Evolutionary conservation across 495 filamentous ascomycete species (phyloP).

Genomic region (Stereocaulon alpinum): DNA sequence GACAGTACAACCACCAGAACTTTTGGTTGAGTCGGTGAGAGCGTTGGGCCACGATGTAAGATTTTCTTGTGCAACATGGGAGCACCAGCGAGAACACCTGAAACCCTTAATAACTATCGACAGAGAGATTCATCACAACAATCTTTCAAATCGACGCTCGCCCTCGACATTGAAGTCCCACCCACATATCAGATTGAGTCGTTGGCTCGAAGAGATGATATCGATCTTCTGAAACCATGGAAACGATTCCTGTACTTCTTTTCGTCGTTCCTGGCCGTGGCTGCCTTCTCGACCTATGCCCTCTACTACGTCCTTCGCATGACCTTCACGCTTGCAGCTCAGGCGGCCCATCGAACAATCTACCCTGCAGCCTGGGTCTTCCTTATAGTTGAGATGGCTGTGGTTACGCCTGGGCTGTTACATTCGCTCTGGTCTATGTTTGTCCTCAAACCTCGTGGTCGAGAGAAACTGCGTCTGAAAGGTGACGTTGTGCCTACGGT

Average conservation of each 20-base stretch:
- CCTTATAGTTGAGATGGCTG: neutral
- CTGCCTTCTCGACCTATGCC: neutral
- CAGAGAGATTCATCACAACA: neutral
- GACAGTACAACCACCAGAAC: neutral
- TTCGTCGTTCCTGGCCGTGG: neutral
- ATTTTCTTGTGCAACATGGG: neutral
- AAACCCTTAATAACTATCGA: neutral
- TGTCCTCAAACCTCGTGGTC: neutral
- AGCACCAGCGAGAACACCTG: neutral
- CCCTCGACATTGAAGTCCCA: neutral
- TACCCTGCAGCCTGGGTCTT: slow-evolving; percentile 10
- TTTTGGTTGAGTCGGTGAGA: neutral
- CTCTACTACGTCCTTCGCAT: slow-evolving; percentile 2
- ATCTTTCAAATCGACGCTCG: neutral
- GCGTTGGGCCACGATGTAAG: neutral
- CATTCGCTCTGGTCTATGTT: neutral
- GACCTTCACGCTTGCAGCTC: slow-evolving; percentile 3
- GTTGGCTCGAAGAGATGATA: slow-evolving; percentile 1
- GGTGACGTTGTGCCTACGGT: slow-evolving; percentile 29
- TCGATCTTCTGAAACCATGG: slow-evolving; percentile 3
- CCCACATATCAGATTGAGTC: neutral
- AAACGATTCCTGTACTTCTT: slow-evolving; percentile 3
- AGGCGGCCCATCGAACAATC: neutral
- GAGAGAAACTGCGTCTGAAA: neutral
- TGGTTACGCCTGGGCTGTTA: neutral